Evolutionary conservation across 495 filamentous ascomycete genomes (phyloP), one percentile per base, ranked within the genome.

Genomic region (Tuber umbilicatum): DNA sequence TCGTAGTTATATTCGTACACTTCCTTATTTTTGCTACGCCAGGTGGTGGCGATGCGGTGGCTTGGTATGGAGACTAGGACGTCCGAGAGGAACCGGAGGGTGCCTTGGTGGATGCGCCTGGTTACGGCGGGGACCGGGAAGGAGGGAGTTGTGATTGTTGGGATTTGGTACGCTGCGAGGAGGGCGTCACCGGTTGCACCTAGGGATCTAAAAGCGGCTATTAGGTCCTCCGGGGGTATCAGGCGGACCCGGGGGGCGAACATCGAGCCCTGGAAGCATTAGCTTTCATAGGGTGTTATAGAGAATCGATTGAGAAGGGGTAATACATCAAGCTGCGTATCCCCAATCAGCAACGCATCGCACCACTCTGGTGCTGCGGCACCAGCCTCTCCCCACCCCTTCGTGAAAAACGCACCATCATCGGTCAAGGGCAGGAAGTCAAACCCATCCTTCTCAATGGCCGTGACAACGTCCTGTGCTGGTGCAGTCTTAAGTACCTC

Each of bases 401-500:
- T 60, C 27, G 50, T 31, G 50, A 60, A 60, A 31, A 31, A 60
- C 9, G n/a, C n/a, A 31, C 6, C 50, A 31, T 60, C n/a, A 27
- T 60, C 50, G 0, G 50, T 60, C n/a, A 31, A 60, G n/a, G 50
- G 50, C 27, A 27, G 31, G 5, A 60, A 60, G 50, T 60, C 50
- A n/a, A 60, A 27, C 50, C 50, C 50, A 31, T 60, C 50, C 50
- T 60, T 60, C 50, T 60, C 50, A 60, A 60, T 60, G n/a, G 50
- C 50, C 0, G 50, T 12, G 12, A 60, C 50, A 60, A 60, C 10
- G 31, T 60, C 50, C 50, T 31, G 50, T 16, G 50, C 50, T n/a
- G n/a, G 27, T 14, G 50, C 12, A 12, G 50, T 27, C 50, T 60
- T 60, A 14, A 31, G 50, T 60, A 60, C 50, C 10, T 31, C 50